A percentile compares a stretch with the other conserved stretches of the same genome.
phyloP scores from a whole-genome alignment of 2,329 filamentous ascomycete genomes.

The Fusarium sp. region DNA sequence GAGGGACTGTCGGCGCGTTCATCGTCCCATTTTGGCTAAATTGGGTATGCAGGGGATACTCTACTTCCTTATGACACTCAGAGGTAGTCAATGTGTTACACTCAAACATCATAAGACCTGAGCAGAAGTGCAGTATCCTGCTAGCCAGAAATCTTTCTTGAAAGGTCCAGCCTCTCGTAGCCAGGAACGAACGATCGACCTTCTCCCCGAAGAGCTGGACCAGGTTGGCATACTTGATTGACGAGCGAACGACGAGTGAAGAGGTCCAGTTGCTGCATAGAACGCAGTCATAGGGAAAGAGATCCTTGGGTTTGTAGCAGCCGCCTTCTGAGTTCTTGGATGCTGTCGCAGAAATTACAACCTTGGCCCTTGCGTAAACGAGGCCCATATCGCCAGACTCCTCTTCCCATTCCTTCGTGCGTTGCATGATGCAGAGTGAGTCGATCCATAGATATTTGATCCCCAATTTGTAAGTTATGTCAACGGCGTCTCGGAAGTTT shows the following conservation, averaged over 20 bases:
- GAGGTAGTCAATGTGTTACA: background rate
- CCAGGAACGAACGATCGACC: background rate
- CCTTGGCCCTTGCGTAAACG: background rate
- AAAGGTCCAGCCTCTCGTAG: background rate
- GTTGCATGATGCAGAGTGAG: background rate
- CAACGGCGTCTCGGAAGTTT: background rate
- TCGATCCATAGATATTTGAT: background rate
- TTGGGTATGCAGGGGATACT: fast-evolving
- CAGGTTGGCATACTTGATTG: background rate
- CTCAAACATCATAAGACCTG: background rate
- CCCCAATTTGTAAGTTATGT: background rate
- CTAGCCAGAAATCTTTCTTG: background rate
- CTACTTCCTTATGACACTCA: background rate
- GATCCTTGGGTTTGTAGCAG: background rate
- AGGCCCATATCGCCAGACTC: background rate
- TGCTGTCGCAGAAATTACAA: background rate
- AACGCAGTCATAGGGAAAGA: background rate
- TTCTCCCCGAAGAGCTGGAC: fast-evolving
- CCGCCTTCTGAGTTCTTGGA: background rate
- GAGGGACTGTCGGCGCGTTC: fast-evolving
- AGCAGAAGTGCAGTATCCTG: background rate
- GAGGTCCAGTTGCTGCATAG: fast-evolving
- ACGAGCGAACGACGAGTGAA: background rate
- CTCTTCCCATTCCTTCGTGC: background rate
- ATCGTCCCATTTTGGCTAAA: fast-evolving